A percentile compares a stretch with the other conserved stretches of the same genome.
These are phyloP conservation scores for Gracilaria gracilis DNA, from an alignment of 23 red algal species.

Conservation along the genomic window DNA sequence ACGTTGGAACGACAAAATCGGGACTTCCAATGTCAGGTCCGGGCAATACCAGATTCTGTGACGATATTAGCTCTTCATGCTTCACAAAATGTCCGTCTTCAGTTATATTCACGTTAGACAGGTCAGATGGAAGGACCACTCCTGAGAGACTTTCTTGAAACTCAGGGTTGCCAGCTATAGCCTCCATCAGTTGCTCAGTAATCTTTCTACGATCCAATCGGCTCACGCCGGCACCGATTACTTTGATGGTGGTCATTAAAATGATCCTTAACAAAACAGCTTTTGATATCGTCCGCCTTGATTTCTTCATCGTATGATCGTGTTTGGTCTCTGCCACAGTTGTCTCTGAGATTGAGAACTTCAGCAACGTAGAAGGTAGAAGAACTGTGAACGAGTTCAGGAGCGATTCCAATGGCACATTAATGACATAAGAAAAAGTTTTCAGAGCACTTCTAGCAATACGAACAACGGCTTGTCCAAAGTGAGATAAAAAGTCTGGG, in stretches of 20 bases:
- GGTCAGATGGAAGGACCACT: conserved; percentile 18
- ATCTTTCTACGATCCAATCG: conserved; percentile 24
- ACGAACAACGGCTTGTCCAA: conserved; percentile 2
- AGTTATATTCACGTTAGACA: conserved; percentile 52
- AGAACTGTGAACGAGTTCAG: conserved; percentile 29
- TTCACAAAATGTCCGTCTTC: conserved; percentile 38
- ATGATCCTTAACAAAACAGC: conserved; percentile 16
- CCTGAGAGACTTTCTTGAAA: conserved; percentile 32
- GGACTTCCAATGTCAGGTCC: conserved; percentile 56
- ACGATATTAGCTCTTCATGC: conserved; percentile 35
- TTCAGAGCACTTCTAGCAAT: conserved; percentile 22
- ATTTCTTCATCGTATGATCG: not conserved
- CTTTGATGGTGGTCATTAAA: conserved; percentile 25
- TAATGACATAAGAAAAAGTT: conserved; percentile 20
- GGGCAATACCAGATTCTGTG: not conserved
- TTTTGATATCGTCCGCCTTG: not conserved
- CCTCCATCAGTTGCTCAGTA: conserved; percentile 25
- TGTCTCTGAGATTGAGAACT: not conserved
- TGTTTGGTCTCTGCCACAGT: too few species aligned
- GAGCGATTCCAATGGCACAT: conserved; percentile 47
- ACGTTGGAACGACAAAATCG: conserved; percentile 68
- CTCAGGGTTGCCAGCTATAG: not conserved
- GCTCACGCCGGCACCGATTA: conserved; percentile 31
- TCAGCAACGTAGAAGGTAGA: not conserved
- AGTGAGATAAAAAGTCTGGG: not conserved